phyloP scores from a whole-genome alignment of 78 protist genomes.

The Monocercomonoides exilis region DNA sequence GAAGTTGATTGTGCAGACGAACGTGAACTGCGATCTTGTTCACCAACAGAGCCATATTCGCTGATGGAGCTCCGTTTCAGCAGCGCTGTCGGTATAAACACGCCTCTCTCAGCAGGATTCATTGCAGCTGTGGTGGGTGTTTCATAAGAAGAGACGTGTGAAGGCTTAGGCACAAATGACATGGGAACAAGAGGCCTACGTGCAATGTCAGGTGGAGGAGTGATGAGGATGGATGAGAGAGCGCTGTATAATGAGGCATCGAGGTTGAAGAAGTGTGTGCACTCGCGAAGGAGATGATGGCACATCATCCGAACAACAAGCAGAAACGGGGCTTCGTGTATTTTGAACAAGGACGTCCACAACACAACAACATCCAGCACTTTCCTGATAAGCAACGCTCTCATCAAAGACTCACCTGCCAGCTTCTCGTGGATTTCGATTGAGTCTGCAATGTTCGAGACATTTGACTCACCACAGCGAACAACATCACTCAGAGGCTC shows the following conservation, averaged over 20 bases:
- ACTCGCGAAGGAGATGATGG: not conserved
- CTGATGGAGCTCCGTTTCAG: too few relatives aligned
- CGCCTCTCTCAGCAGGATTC: too few relatives aligned
- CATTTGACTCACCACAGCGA: not conserved
- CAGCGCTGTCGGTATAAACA: too few relatives aligned
- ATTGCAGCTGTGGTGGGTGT: too few relatives aligned
- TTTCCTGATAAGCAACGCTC: not conserved
- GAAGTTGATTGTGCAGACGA: not conserved
- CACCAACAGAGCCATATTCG: not conserved
- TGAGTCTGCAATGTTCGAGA: not conserved
- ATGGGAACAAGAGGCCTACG: not conserved
- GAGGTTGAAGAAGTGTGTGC: not conserved
- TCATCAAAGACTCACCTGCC: not conserved
- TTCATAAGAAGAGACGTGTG: too few relatives aligned
- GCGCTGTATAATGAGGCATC: not conserved
- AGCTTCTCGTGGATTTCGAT: not conserved
- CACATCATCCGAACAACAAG: not conserved
- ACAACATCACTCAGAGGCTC: not conserved
- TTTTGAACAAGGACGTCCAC: not conserved
- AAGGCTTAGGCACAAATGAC: too few relatives aligned
- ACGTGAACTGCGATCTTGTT: not conserved
- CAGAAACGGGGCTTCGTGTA: not conserved
- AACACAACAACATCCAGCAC: not conserved
- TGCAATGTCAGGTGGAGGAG: not conserved
- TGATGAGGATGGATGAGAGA: not conserved